Conservation (phyloP, 768 basidiomycete species). For the Podaxis rugospora region DNA sequence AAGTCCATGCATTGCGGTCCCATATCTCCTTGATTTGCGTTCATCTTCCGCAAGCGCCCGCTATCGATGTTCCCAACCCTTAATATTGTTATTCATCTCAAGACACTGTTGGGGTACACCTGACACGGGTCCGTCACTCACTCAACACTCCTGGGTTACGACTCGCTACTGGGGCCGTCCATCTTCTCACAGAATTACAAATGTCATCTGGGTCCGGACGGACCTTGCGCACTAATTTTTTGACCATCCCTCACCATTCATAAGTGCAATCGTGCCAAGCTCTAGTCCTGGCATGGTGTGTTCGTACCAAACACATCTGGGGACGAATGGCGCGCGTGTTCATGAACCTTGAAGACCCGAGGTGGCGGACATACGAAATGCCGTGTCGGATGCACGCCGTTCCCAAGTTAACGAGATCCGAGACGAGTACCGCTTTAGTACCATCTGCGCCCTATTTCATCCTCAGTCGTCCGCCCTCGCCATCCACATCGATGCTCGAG, state of each 20-base stretch:
- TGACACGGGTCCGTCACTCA: not conserved
- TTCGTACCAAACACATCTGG: not conserved
- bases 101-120: not conserved
- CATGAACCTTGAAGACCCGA: not conserved
- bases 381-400: not conserved
- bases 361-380: not conserved
- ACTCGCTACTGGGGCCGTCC: not conserved
- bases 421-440: not conserved
- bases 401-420: not conserved
- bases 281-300: not conserved
- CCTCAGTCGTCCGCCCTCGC: no score
- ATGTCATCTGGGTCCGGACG: slow-evolving; percentile 1
- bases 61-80: not conserved
- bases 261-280: not conserved
- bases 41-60: not conserved
- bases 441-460: not conserved
- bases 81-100: not conserved
- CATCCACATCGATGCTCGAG: not conserved
- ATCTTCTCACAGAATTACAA: not conserved
- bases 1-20: not conserved
- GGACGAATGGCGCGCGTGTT: not conserved
- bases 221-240: not conserved
- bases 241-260: not conserved
- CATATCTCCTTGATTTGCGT: not conserved
- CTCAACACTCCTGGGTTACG: not conserved